phyloP scores from a whole-genome alignment of 139 green algal species.

The Chlorella sp. region DNA sequence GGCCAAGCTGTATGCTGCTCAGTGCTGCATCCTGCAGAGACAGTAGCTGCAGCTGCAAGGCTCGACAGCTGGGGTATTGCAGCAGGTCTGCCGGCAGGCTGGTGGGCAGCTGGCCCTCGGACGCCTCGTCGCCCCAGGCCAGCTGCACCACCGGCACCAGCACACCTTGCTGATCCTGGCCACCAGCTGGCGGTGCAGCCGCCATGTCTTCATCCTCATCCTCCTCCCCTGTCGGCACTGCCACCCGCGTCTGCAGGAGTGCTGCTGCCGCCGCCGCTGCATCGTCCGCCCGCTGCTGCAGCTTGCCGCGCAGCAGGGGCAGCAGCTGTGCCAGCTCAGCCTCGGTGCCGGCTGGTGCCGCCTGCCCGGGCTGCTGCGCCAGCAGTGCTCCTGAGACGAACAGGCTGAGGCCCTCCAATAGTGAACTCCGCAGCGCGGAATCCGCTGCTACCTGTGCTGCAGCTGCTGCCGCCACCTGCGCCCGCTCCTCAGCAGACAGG shows the following conservation, averaged over 20 bases:
- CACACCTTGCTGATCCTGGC: neutral
- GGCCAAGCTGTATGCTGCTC: neutral
- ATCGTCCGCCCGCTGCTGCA: conserved; percentile 16
- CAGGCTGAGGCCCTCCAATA: conserved; percentile 59
- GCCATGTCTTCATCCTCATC: neutral
- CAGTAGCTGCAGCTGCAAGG: conserved; percentile 61
- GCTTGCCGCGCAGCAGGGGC: conserved; percentile 7
- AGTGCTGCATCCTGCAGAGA: conserved; percentile 20
- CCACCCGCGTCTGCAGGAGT: conserved; percentile 13
- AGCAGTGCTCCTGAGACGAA: conserved; percentile 37
- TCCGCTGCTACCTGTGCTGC: conserved; percentile 58
- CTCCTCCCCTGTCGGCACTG: neutral
- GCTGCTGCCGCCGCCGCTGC: conserved; percentile 34
- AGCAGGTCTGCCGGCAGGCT: conserved; percentile 44
- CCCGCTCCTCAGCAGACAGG: conserved; percentile 22
- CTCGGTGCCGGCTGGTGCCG: conserved; percentile 17
- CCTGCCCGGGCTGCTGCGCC: conserved; percentile 10
- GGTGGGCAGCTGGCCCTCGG: conserved; percentile 31
- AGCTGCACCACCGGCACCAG: conserved; percentile 20
- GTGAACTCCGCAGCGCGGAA: conserved; percentile 37
- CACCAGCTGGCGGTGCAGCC: neutral
- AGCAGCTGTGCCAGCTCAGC: neutral
- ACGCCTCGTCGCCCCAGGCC: conserved; percentile 19
- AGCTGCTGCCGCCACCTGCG: conserved; percentile 43
- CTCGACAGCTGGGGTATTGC: conserved; percentile 22